phyloP scores from a whole-genome alignment of 225 moss, liverwort and hornwort genomes.

The Lunularia cruciata region DNA sequence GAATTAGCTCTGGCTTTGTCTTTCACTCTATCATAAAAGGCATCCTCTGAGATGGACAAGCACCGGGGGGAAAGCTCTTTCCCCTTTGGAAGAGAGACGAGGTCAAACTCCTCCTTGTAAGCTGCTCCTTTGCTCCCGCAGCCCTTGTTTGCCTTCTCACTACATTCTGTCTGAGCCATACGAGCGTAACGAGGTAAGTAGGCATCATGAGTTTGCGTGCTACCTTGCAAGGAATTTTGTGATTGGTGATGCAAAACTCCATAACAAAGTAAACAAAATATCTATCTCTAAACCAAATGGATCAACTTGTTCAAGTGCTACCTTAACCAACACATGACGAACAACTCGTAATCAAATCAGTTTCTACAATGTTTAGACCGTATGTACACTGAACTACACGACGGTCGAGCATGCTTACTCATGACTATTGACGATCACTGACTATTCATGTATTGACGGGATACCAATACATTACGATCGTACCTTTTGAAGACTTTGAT shows the following conservation, averaged over 20 bases:
- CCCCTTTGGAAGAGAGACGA: slow-evolving; percentile 19
- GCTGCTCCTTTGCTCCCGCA: background rate
- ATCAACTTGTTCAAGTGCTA: no score
- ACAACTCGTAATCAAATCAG: no score
- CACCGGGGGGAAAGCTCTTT: slow-evolving; percentile 7
- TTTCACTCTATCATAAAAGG: slow-evolving; percentile 16
- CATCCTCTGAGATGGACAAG: slow-evolving; percentile 9
- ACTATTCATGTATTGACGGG: background rate
- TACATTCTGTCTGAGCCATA: slow-evolving; percentile 31
- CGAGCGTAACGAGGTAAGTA: slow-evolving; percentile 21
- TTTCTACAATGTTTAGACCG: background rate
- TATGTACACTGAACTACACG: background rate
- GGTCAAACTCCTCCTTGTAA: slow-evolving; percentile 26
- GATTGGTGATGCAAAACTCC: no score
- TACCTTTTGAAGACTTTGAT: background rate
- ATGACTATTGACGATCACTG: background rate
- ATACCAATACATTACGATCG: background rate
- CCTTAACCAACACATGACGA: no score
- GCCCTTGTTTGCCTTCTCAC: slow-evolving; percentile 20
- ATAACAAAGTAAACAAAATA: background rate
- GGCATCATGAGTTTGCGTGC: background rate
- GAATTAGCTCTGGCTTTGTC: slow-evolving; percentile 25
- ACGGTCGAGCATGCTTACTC: background rate
- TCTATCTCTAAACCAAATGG: background rate
- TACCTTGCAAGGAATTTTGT: no score